phyloP scores from a whole-genome alignment of 2,329 filamentous ascomycete species.

The Aspergillus tamarii region DNA sequence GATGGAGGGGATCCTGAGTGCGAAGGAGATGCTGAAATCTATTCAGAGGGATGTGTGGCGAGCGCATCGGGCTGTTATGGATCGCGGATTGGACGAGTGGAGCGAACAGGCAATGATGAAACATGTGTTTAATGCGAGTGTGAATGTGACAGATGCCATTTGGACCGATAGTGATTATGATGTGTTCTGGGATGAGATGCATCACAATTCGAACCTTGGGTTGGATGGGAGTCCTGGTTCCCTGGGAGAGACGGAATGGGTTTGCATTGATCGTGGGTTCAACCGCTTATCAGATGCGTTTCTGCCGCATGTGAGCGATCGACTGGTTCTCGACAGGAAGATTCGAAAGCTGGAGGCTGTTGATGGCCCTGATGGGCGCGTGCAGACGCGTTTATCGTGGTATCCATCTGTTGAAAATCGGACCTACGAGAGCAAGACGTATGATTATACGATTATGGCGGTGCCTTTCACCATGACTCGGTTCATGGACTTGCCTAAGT shows the following conservation, averaged over 20 bases:
- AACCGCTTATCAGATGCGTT: constrained; percentile 42
- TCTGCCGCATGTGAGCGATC: constrained; percentile 33
- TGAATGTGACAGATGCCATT: constrained; percentile 44
- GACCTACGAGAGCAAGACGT: constrained; percentile 34
- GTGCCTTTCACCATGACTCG: constrained; percentile 43
- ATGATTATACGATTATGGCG: constrained; percentile 45
- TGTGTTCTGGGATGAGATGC: constrained; percentile 39
- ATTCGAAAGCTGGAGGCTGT: constrained; percentile 27
- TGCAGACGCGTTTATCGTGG: constrained; percentile 26
- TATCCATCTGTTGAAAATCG: constrained; percentile 26
- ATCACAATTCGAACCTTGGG: constrained; percentile 39
- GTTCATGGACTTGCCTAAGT: constrained; percentile 42
- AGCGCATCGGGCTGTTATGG: constrained; percentile 26
- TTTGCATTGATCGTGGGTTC: constrained; percentile 39
- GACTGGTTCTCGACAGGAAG: constrained; percentile 27
- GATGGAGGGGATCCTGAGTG: constrained; percentile 25
- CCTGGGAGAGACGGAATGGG: constrained; percentile 32
- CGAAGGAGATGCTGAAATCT: constrained; percentile 22
- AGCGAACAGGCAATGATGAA: constrained; percentile 33
- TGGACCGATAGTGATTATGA: constrained; percentile 36
- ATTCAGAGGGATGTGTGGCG: constrained; percentile 28
- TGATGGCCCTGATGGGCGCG: constrained; percentile 12
- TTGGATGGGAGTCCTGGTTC: constrained; percentile 30
- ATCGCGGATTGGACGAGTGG: constrained; percentile 30
- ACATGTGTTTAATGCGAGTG: constrained; percentile 37